Base-by-base conservation (phyloP, 768 basidiomycete genomes). In the Lyophyllum semitale region DNA sequence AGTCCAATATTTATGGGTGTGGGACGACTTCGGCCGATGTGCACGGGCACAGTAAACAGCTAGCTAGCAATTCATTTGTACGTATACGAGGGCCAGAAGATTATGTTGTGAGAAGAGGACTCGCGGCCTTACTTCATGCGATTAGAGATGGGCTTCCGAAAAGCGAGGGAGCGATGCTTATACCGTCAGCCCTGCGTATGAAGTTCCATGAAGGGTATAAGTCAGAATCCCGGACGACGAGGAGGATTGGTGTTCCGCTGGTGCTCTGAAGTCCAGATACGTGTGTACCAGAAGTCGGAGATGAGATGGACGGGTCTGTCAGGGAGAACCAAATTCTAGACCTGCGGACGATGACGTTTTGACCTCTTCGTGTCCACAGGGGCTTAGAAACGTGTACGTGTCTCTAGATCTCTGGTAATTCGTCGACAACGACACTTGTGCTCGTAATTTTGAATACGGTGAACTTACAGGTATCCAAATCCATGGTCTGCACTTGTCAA, bases 21-120 rank as follows among this genome's bases (percentile, higher is more conserved):
- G 20, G 41, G 23, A 22, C 25, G 23, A 23, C 22, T 55, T 61
- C 53, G 15, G 44, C 57, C 57, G 57, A 55, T 30, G 60, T 61
- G 47, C 23, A 55, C 54, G 60, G 53, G 33, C 30, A 35, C 18
- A n/a, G n/a, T n/a, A 43, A 49, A 23, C 5, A 44, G 23, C 11
- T 38, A 25, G 49, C 13, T 40, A 25, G 48, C 22, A 43, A 43
- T 43, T 43, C 38, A 17, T 40, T 32, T 26, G 18, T 41, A 43
- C 52, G 40, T 50, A 35, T 52, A 52, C 32, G 45, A 51, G 35
- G 45, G 41, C 41, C n/a, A 46, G 57, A 33, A 47, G 35, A 15
- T 13, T 32, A 43, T 15, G 15, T 54, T 30, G 22, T 52, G 47
- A 27, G 46, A 30, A 22, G 23, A 18, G 25, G 35, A 57, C 45